These are phyloP conservation scores for Paracamarosporium sp. DNA, from an alignment of 2,329 filamentous ascomycete genomes.

Conservation along the genomic window DNA sequence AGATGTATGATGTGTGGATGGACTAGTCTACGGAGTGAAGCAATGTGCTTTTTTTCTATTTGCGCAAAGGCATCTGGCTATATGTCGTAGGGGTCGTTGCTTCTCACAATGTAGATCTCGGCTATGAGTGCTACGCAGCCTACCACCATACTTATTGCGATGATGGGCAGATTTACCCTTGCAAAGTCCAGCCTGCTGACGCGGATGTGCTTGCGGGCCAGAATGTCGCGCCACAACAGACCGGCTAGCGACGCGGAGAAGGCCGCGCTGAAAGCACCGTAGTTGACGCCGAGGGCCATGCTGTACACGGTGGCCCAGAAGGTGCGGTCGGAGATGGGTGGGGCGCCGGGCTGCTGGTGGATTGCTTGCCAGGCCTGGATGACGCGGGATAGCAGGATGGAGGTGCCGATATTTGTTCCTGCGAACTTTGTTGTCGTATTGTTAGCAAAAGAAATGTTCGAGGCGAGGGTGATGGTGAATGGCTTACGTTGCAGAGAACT, in stretches of 20 bases:
- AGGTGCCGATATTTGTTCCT: conserved; percentile 78
- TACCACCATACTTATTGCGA: conserved; percentile 71
- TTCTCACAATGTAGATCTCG: conserved; percentile 67
- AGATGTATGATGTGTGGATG: too few species aligned
- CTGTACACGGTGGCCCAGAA: conserved; percentile 78
- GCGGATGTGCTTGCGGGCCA: conserved; percentile 70
- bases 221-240: conserved; percentile 75
- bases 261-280: conserved; percentile 74
- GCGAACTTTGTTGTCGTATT: conserved; percentile 63
- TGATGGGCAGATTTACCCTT: conserved; percentile 73
- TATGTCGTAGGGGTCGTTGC: conserved; percentile 43
- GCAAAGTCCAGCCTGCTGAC: conserved; percentile 71
- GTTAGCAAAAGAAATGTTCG: not conserved
- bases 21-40: too few species aligned
- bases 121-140: conserved; percentile 68
- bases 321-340: conserved; percentile 66
- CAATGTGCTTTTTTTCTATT: too few species aligned
- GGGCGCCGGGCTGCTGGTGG: conserved; percentile 52
- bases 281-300: conserved; percentile 78
- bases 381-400: conserved; percentile 74
- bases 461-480: not conserved
- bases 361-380: conserved; percentile 73
- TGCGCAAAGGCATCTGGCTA: too few species aligned
- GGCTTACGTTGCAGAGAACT: conserved; percentile 72
- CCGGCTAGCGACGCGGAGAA: conserved; percentile 77